A percentile compares a stretch with the other conserved stretches of the same genome.
Conservation (phyloP, 768 basidiomycete genomes). For the Xerocomellus intermedius region DNA sequence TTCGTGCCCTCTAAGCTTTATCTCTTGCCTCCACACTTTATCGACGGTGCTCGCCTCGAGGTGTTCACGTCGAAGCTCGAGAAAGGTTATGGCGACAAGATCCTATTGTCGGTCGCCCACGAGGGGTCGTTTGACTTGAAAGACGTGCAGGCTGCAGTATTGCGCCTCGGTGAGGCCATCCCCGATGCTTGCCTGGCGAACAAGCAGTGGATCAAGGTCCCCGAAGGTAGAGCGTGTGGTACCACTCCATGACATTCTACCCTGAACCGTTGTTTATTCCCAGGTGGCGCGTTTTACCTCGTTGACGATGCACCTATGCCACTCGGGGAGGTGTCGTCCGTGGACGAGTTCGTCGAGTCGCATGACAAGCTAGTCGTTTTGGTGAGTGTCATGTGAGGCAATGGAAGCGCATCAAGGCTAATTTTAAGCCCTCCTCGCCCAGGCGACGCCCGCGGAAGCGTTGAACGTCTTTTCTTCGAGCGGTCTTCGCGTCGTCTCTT, state of each 20-base stretch:
- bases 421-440: not conserved
- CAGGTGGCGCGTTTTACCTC: conserved; percentile 20
- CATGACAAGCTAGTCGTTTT: conserved; percentile 3
- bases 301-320: conserved; percentile 9
- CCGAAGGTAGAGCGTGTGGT: conserved; percentile 11
- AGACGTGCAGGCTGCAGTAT: conserved; percentile 7
- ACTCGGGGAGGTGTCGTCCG: conserved; percentile 10
- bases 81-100: conserved; percentile 28
- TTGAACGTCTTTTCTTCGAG: conserved; percentile 43
- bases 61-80: conserved; percentile 22
- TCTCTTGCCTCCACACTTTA: conserved; percentile 22
- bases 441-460: conserved; percentile 46
- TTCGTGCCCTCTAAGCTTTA: conserved; percentile 18
- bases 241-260: not conserved
- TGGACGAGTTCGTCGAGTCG: conserved; percentile 15
- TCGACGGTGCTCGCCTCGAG: conserved; percentile 12
- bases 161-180: conserved; percentile 10
- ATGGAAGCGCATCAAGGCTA: not conserved
- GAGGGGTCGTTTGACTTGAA: conserved; percentile 4
- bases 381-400: conserved; percentile 7
- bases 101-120: conserved; percentile 25
- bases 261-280: not conserved
- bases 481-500: conserved; percentile 47
- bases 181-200: conserved; percentile 3
- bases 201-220: conserved; percentile 21